Percentiles rank a stretch among this genome's conserved stretches.
These are phyloP conservation scores for Hyphodiscus sp. DNA, from an alignment of 2,329 filamentous ascomycete genomes.

Conservation along the genomic window DNA sequence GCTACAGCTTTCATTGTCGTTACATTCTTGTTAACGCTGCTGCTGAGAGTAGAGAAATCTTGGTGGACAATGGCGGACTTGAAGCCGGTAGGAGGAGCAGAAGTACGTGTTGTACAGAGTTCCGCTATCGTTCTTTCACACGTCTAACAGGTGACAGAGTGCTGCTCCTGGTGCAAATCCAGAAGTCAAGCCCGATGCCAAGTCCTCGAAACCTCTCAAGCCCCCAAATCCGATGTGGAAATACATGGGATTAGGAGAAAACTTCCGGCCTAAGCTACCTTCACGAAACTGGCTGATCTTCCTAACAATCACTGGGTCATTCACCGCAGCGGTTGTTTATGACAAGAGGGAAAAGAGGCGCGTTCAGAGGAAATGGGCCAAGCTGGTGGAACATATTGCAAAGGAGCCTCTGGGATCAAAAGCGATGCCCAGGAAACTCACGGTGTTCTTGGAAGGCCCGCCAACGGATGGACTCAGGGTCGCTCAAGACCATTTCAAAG, in stretches of 20 bases:
- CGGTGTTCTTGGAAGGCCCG: slow-evolving; percentile 77
- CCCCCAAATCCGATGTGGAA: slow-evolving; percentile 64
- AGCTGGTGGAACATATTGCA: slow-evolving; percentile 76
- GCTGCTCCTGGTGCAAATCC: slow-evolving; percentile 32
- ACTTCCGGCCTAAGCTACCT: slow-evolving; percentile 75
- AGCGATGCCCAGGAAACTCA: slow-evolving; percentile 74
- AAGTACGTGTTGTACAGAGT: slow-evolving; percentile 12
- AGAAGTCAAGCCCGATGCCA: slow-evolving; percentile 29
- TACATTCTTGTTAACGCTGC: background rate
- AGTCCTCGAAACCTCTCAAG: slow-evolving; percentile 37
- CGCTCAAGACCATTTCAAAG: slow-evolving; percentile 91
- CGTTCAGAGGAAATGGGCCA: slow-evolving; percentile 79
- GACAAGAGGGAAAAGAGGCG: slow-evolving; percentile 86
- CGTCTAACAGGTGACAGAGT: slow-evolving; percentile 11
- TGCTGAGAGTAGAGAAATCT: background rate
- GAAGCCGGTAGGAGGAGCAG: slow-evolving; percentile 16
- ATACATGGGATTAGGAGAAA: slow-evolving; percentile 73
- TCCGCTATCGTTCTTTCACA: background rate
- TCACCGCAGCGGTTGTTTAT: slow-evolving; percentile 78
- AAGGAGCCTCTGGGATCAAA: slow-evolving; percentile 65
- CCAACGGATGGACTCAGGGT: slow-evolving; percentile 77
- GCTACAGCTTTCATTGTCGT: background rate
- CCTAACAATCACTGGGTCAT: slow-evolving; percentile 68
- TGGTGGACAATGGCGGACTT: slow-evolving; percentile 21
- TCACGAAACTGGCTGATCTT: slow-evolving; percentile 99